Evolutionary conservation across 2,329 filamentous ascomycete genomes (phyloP).

Genomic region (Colletotrichum sublineola): DNA sequence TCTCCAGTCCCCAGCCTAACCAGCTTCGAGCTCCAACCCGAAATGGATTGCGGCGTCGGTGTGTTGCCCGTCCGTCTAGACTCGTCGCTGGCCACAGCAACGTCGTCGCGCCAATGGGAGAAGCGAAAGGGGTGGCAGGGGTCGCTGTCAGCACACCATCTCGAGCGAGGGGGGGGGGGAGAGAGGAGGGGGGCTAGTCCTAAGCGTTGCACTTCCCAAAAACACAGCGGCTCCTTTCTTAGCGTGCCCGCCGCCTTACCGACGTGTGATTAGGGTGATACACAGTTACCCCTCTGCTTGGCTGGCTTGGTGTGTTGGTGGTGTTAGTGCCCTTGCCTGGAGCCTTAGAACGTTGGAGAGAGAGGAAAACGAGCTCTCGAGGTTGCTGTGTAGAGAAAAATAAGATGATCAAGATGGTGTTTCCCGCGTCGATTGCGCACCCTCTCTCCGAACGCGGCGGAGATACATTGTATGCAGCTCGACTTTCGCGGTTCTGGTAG

Average conservation of each 20-base stretch:
- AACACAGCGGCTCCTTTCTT: constrained; percentile 23
- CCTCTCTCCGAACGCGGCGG: constrained; percentile 21
- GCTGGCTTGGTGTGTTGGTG: background rate
- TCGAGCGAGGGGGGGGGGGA: too few relatives aligned
- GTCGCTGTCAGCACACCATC: constrained; percentile 35
- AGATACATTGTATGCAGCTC: background rate
- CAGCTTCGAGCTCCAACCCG: constrained; percentile 16
- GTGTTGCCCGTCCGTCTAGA: background rate
- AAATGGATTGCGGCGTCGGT: background rate
- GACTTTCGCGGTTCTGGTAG: constrained; percentile 13
- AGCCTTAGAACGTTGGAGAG: background rate
- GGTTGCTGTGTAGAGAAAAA: background rate
- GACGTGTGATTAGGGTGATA: constrained; percentile 15
- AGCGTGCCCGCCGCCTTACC: constrained; percentile 14
- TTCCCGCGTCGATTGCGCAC: constrained; percentile 27
- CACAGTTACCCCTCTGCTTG: constrained; percentile 24
- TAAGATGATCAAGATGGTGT: constrained; percentile 24
- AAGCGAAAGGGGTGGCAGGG: background rate
- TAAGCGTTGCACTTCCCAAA: background rate
- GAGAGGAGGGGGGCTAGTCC: background rate
- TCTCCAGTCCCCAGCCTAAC: background rate
- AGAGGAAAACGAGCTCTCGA: background rate
- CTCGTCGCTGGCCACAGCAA: background rate
- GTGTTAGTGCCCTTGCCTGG: background rate
- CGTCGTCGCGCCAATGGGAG: background rate